phyloP scores from a whole-genome alignment of 306 rosid genomes.

The Senna siamea region DNA sequence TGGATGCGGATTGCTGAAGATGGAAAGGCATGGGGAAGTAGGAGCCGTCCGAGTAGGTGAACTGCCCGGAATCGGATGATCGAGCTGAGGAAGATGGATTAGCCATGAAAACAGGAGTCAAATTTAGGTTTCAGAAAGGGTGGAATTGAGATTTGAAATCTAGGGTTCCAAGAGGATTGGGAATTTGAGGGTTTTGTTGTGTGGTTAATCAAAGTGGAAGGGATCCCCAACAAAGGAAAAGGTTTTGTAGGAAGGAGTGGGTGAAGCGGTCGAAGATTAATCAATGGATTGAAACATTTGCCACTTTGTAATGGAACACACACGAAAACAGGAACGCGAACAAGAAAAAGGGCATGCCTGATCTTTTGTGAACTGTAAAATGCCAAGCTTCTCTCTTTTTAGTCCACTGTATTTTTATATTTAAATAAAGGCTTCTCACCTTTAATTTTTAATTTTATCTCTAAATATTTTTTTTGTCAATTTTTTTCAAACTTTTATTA shows the following conservation, averaged over 20 bases:
- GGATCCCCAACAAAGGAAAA: neutral
- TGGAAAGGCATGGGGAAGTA: slow-evolving; percentile 84
- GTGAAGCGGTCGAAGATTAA: neutral
- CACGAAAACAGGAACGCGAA: too few species aligned
- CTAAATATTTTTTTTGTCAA: too few species aligned
- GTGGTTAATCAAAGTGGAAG: too few species aligned
- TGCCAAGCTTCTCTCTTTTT: too few species aligned
- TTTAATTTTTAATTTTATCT: too few species aligned
- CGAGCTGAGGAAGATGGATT: slow-evolving; percentile 42
- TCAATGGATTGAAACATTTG: neutral
- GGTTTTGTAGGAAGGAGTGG: neutral
- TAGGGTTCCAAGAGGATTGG: slow-evolving; percentile 5
- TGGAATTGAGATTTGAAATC: neutral
- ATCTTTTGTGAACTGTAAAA: too few species aligned
- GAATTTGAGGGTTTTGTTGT: neutral
- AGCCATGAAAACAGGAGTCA: slow-evolving; percentile 47
- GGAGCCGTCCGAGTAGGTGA: slow-evolving; percentile 61
- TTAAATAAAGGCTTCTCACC: too few species aligned
- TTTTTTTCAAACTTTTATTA: too few species aligned
- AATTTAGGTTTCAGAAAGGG: slow-evolving; percentile 23
- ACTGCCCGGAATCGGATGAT: slow-evolving; percentile 52
- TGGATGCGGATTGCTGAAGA: slow-evolving; percentile 66
- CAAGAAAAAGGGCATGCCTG: too few species aligned
- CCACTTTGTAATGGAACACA: too few species aligned
- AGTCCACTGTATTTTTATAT: too few species aligned